These are phyloP conservation scores for Fusarium tricinctum DNA, from an alignment of 2,329 filamentous ascomycete species.

Conservation along the genomic window DNA sequence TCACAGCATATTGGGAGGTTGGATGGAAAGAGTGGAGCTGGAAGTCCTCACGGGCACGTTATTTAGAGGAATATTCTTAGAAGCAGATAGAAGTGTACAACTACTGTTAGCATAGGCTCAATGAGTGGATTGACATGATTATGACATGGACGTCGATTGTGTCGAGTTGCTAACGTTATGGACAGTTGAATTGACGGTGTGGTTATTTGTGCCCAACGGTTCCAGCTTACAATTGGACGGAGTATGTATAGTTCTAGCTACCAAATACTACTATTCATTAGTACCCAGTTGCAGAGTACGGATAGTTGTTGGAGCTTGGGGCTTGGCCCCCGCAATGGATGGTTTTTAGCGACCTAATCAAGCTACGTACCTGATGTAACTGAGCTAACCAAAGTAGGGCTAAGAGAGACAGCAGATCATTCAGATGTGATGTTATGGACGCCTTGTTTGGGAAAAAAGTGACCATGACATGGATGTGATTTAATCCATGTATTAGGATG, in stretches of 20 bases:
- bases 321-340: constrained; percentile 19
- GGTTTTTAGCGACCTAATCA: background rate
- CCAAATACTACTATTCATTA: too few species aligned
- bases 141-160: constrained; percentile 8
- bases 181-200: constrained; percentile 30
- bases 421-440: constrained; percentile 10
- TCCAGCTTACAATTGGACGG: constrained; percentile 14
- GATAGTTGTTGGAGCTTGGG: too few species aligned
- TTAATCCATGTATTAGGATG: constrained; percentile 4
- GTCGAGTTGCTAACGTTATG: constrained; percentile 1
- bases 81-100: constrained; percentile 36
- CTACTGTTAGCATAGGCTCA: constrained; percentile 5
- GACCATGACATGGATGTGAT: constrained; percentile 20
- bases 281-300: too few species aligned
- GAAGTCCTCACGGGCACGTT: constrained; percentile 46
- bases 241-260: too few species aligned
- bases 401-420: constrained; percentile 41
- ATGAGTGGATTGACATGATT: constrained; percentile 9
- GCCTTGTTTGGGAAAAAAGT: constrained; percentile 15
- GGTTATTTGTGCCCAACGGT: constrained; percentile 43
- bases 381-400: constrained; percentile 14
- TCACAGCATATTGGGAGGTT: constrained; percentile 24
- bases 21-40: constrained; percentile 32
- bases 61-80: constrained; percentile 41
- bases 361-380: constrained; percentile 3